Base-by-base conservation (phyloP, 2,329 filamentous ascomycete species). In the Claviceps capensis region DNA sequence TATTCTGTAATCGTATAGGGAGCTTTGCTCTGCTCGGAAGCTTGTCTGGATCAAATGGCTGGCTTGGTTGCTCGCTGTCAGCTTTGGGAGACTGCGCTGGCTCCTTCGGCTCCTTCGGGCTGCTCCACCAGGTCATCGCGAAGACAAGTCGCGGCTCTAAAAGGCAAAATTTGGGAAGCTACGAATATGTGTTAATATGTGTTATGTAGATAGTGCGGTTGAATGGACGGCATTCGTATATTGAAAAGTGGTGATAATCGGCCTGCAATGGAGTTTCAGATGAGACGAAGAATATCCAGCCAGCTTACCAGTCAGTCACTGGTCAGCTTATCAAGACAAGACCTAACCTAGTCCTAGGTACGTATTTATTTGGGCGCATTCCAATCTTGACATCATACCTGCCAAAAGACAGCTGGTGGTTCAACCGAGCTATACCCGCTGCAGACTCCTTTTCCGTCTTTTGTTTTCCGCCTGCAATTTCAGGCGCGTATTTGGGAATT, bases 1-100 rank as follows among this genome's bases (percentile, higher is more conserved):
- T 75, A 47, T 71, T 76, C 60, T 83, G 79, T 48, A 82, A 63
- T n/a, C 64, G 67, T 47, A 68, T 67, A 1, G 79, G 76, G 13
- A 83, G 73, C 64, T 78, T 74, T 56, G 74, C 69, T 37, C 66
- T 63, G 5, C 68, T 61, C 1, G 75, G 74, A 16, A 77, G 72
- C 60, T 72, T 75, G 53, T 69, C 59, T 9, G 71, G 68, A 52
- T 75, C 69, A 59, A 73, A 71, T 4, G 62, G 54, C n/a, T 66
- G 58, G 16, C 56, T 58, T 50, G 55, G 51, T 16, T 56, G 54
- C n/a, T 60, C 23, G 42, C 44, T 50, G 44, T 49, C 52, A n/a
- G 48, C 51, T 26, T 44, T 46, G 9, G 51, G 48, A 36, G 53
- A 53, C n/a, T 40, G 30, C 40, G 57, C 53, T 19, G 61, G 63